phyloP scores from a whole-genome alignment of 345 rosid species.

The Linum tenue region DNA sequence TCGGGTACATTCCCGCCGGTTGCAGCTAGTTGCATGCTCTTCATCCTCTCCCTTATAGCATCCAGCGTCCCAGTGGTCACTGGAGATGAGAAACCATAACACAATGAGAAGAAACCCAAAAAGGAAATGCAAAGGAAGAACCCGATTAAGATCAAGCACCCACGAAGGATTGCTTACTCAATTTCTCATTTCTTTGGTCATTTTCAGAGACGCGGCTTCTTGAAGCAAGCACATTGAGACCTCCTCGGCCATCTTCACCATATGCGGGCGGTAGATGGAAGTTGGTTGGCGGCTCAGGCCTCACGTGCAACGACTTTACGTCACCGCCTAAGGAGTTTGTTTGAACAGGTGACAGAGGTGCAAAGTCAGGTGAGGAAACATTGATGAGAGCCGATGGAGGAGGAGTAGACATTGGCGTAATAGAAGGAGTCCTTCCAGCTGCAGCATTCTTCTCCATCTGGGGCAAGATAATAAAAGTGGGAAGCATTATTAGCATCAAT shows the following conservation, averaged over 20 bases:
- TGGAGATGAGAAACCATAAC: constrained; percentile 18
- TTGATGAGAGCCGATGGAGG: constrained; percentile 48
- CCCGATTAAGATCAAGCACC: neutral
- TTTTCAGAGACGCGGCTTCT: constrained; percentile 37
- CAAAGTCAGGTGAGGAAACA: too few relatives aligned
- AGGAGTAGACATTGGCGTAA: constrained; percentile 81
- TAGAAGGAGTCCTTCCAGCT: constrained; percentile 92
- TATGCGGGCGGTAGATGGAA: constrained; percentile 50
- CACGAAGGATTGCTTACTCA: constrained; percentile 25
- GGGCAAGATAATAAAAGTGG: neutral
- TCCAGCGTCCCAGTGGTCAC: constrained; percentile 76
- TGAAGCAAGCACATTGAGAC: constrained; percentile 15
- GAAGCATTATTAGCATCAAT: neutral
- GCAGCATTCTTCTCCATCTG: constrained; percentile 98
- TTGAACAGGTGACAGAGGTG: constrained; percentile 58
- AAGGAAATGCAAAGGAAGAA: too few relatives aligned
- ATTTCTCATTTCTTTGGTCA: constrained; percentile 50
- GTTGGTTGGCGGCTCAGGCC: constrained; percentile 39
- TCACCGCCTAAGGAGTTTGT: constrained; percentile 39
- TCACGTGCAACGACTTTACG: constrained; percentile 42
- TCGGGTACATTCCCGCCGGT: constrained; percentile 50
- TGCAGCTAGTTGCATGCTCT: constrained; percentile 84
- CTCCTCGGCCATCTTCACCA: constrained; percentile 38
- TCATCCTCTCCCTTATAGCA: constrained; percentile 98
- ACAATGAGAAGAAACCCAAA: too few relatives aligned